phyloP scores from a whole-genome alignment of 495 filamentous ascomycete genomes.

The Tuber magnatum region DNA sequence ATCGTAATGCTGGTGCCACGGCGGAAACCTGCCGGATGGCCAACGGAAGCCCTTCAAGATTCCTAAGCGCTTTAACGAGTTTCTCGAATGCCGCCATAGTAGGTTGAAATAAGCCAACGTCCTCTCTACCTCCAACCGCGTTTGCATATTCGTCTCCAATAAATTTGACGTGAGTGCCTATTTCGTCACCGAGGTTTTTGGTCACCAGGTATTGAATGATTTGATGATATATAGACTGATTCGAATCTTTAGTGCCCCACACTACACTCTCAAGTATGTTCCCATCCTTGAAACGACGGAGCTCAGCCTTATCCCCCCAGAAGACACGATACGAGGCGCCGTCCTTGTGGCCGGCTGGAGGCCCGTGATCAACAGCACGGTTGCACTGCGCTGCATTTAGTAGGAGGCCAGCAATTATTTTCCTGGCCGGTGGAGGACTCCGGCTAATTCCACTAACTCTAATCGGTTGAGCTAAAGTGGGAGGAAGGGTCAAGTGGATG shows the following conservation, averaged over 20 bases:
- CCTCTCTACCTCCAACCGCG: constrained; percentile 43
- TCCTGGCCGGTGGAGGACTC: constrained; percentile 16
- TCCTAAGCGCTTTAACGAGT: constrained; percentile 65
- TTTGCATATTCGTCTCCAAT: constrained; percentile 56
- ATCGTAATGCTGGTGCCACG: constrained; percentile 63
- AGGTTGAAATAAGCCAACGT: constrained; percentile 50
- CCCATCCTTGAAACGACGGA: constrained; percentile 67
- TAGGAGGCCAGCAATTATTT: constrained; percentile 58
- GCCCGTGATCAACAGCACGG: constrained; percentile 77
- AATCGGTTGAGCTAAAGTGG: constrained; percentile 6
- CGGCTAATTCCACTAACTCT: background rate
- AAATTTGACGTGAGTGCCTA: constrained; percentile 51
- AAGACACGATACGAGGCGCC: constrained; percentile 63
- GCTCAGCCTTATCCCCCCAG: constrained; percentile 68
- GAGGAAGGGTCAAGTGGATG: constrained; percentile 52
- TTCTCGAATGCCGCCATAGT: constrained; percentile 58
- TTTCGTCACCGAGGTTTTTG: constrained; percentile 53
- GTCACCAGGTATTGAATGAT: constrained; percentile 67
- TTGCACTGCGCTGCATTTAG: constrained; percentile 63
- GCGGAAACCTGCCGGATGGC: constrained; percentile 69
- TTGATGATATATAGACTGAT: constrained; percentile 63
- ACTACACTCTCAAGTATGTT: constrained; percentile 70
- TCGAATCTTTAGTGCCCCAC: constrained; percentile 60
- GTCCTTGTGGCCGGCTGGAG: constrained; percentile 68
- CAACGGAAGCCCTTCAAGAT: constrained; percentile 71